Conservation (phyloP, 352 stramenopile genomes). For the Globisporangium paroecandrum region DNA sequence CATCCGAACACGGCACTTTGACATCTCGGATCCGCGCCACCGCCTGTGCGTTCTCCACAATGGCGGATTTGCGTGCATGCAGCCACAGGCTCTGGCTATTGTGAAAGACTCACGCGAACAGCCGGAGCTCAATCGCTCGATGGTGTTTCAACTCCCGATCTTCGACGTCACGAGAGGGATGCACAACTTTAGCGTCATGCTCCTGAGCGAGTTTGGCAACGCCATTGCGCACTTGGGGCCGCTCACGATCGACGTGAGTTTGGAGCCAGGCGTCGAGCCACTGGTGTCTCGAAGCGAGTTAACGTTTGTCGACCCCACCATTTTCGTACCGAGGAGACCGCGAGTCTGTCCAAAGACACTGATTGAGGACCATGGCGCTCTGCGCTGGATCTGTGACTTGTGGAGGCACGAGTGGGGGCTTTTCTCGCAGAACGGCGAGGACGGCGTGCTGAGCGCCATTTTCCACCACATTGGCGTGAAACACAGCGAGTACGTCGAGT, state of each 20-base stretch:
- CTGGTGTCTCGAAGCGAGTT: slow-evolving; percentile 9
- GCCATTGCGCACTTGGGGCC: slow-evolving; percentile 23
- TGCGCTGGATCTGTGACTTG: slow-evolving; percentile 53
- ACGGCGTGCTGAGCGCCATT: slow-evolving; percentile 56
- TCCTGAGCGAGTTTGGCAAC: slow-evolving; percentile 51
- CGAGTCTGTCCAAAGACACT: slow-evolving; percentile 20
- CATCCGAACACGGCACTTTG: slow-evolving; percentile 42
- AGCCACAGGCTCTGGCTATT: slow-evolving; percentile 23
- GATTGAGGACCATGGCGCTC: neutral
- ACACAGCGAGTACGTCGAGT: slow-evolving; percentile 53
- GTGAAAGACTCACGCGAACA: slow-evolving; percentile 16
- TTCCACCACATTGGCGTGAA: slow-evolving; percentile 46
- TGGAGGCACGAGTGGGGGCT: slow-evolving; percentile 63
- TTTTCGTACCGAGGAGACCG: slow-evolving; percentile 26
- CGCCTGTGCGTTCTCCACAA: slow-evolving; percentile 47
- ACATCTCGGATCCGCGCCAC: slow-evolving; percentile 31
- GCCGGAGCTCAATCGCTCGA: slow-evolving; percentile 17
- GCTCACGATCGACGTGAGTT: slow-evolving; percentile 19
- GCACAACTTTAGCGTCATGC: slow-evolving; percentile 36
- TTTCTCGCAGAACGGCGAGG: slow-evolving; percentile 71
- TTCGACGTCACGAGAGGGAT: slow-evolving; percentile 24
- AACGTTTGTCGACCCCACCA: slow-evolving; percentile 20
- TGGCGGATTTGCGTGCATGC: slow-evolving; percentile 41
- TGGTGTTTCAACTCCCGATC: slow-evolving; percentile 33
- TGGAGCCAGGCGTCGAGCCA: neutral